Evolutionary conservation across 371 early-diverging fungal genomes (phyloP).

Genomic region (Zopfochytrium polystomum): DNA sequence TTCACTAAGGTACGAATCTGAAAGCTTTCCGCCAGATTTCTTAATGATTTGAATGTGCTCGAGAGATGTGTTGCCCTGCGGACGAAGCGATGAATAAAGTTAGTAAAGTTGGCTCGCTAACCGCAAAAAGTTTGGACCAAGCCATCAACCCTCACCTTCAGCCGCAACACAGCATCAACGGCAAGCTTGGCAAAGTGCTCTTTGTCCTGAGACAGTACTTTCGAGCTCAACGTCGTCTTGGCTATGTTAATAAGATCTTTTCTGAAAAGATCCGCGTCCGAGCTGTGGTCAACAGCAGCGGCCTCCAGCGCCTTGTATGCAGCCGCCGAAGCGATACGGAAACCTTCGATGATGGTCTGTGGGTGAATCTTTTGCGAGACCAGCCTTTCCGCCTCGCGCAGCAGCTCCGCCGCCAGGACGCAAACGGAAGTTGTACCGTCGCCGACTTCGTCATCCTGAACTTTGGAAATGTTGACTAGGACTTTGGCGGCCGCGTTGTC

Average conservation of each 20-base stretch:
- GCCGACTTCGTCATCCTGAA: conserved; percentile 99
- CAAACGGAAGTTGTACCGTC: conserved; percentile 99
- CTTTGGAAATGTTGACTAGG: conserved; percentile 96
- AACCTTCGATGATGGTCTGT: conserved; percentile 95
- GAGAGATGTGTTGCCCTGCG: conserved; percentile 88
- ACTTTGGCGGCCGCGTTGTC: conserved; percentile 99
- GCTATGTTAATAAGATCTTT: conserved; percentile 95
- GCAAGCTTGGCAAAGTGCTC: conserved; percentile 96
- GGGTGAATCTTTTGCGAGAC: conserved; percentile 96
- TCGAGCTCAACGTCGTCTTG: conserved; percentile 96
- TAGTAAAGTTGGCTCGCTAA: neutral
- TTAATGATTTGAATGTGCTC: conserved; percentile 99
- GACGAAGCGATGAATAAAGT: conserved; percentile 1
- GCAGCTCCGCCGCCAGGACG: conserved; percentile 95
- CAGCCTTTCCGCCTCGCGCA: conserved; percentile 95
- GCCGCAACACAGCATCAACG: conserved; percentile 94
- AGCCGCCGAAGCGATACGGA: conserved; percentile 84
- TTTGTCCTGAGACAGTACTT: conserved; percentile 96
- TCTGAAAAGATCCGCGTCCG: conserved; percentile 66
- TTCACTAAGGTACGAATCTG: conserved; percentile 96
- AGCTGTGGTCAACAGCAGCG: conserved; percentile 78
- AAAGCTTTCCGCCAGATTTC: conserved; percentile 93
- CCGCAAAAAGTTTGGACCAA: neutral
- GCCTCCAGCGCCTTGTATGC: conserved; percentile 85
- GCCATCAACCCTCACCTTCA: conserved; percentile 54